Evolutionary conservation across 305 asterid genomes (phyloP).

Genomic region (Plantago coronopus): DNA sequence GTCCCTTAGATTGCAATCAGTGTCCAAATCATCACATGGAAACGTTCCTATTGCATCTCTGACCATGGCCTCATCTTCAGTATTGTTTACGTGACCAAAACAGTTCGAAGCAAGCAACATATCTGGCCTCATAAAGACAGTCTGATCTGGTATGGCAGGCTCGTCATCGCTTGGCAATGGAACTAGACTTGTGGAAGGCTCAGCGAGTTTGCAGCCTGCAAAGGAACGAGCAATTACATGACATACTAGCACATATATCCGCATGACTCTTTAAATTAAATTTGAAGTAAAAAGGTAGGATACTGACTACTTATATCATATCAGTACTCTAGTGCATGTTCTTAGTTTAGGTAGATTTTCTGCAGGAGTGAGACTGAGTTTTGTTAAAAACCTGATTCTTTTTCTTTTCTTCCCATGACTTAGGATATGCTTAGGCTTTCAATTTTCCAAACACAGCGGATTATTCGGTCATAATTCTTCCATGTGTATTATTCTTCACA

Average conservation of each 20-base stretch:
- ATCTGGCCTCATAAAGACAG: constrained; percentile 38
- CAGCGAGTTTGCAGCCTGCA: constrained; percentile 32
- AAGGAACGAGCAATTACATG: constrained; percentile 2
- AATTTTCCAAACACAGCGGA: too few relatives aligned
- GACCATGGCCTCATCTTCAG: constrained; percentile 23
- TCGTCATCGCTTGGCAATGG: constrained; percentile 18
- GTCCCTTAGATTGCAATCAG: constrained; percentile 28
- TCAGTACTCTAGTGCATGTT: too few relatives aligned
- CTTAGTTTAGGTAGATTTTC: too few relatives aligned
- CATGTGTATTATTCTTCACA: too few relatives aligned
- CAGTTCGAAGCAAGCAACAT: constrained; percentile 34
- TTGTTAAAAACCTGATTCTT: too few relatives aligned
- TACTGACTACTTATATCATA: too few relatives aligned
- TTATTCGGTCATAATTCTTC: too few relatives aligned
- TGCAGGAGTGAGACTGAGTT: too few relatives aligned
- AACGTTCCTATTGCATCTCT: constrained; percentile 19
- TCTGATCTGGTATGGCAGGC: constrained; percentile 24
- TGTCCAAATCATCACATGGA: constrained; percentile 22
- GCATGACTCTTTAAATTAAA: too few relatives aligned
- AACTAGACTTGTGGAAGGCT: constrained; percentile 14
- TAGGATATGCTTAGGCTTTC: too few relatives aligned
- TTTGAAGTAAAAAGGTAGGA: too few relatives aligned
- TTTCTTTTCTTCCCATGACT: too few relatives aligned
- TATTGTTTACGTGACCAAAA: constrained; percentile 19
- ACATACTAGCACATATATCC: background rate